Evolutionary conservation across 352 stramenopile genomes (phyloP), one percentile per base, ranked within the genome.

Genomic region (Halophytophthora polymorphica): DNA sequence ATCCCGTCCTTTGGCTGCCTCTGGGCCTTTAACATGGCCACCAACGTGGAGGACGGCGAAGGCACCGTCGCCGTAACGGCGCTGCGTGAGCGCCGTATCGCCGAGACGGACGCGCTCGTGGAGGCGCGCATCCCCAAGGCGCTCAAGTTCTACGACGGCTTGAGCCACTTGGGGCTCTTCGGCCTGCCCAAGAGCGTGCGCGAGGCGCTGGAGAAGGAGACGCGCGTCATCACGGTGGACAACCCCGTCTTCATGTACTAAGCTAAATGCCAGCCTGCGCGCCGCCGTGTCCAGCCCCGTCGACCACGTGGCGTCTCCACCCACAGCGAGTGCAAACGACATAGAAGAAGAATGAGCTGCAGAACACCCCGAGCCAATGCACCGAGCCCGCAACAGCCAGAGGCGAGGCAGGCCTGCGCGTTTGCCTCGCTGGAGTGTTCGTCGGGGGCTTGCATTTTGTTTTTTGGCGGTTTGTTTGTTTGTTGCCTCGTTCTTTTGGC

Each of bases 231-330:
- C 74, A 98, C 95, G 21, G 79, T 96, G 39, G 93, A 93, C 48
- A 97, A 98, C 77, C 95, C 95, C 38, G 81, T 98, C 44, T 98
- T 98, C 74, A 98, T 98, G 93, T 97, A 86, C 71, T 98, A 86
- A 92, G 38, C n/a, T n/a, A n/a, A n/a, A n/a, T n/a, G n/a, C n/a
- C 66, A 59, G 47, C 43, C 34, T 44, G 22, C 13, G 43, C 34
- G 58, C 48, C 46, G 58, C 58, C 53, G 37, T 68, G 54, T 57
- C 56, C 62, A 63, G 58, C 54, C 53, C 53, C 62, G 53, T 58
- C 35, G 54, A 62, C 58, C 47, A 66, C 38, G 34, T 45, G 31
- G 8, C 36, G 38, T 61, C 42, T 53, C 50, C 53, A 56, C 45
- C 36, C 21, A n/a, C n/a, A n/a, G n/a, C 39, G 49, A 57, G 37